Base-by-base conservation (phyloP, 2,329 filamentous ascomycete species). In the Lasiodiplodia sp. region DNA sequence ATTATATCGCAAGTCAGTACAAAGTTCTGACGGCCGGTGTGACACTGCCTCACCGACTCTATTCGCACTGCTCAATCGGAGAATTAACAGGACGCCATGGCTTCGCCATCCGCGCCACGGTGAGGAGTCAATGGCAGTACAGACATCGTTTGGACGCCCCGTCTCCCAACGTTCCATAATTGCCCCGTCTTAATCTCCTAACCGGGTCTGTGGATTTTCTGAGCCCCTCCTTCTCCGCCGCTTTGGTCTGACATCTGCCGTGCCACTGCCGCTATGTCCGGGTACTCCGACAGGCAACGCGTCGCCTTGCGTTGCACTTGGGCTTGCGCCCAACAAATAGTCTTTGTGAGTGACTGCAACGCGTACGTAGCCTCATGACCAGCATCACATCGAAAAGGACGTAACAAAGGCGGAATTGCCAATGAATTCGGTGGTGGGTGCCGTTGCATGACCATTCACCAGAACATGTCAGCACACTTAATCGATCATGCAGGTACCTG, bases 401-500 rank as follows among this genome's bases (percentile, higher is more conserved):
- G 40, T 49, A 49, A 25, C 57, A 38, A 23, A 18, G 38, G 57
- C 57, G 37, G 57, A 25, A n/a, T 38, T 37, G 28, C 40, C 18
- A 44, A n/a, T 64, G 31, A 12, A 52, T n/a, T 21, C 56, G 18
- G 18, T 38, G 18, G 14, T 37, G 16, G 6, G 16, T n/a, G 23
- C 25, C 4, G 44, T 64, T 38, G 44, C 44, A 31, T 51, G 10
- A 14, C 37, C 2, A n/a, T 6, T 47, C 47, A 28, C 25, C 40
- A 60, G 55, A 49, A 52, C 40, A 51, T 14, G 65, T 58, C 47
- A 55, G 23, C 78, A 75, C 71, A n/a, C 28, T 78, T 74, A 4
- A 74, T 75, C 8, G 67, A 76, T 82, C 11, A 38, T 88, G 86
- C 76, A 81, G 82, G 69, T 88, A 84, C 75, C 23, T 88, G 82